Evolutionary conservation across 106 monocot species (phyloP), one percentile per base, ranked within the genome.

Genomic region (Platanthera zijinensis): DNA sequence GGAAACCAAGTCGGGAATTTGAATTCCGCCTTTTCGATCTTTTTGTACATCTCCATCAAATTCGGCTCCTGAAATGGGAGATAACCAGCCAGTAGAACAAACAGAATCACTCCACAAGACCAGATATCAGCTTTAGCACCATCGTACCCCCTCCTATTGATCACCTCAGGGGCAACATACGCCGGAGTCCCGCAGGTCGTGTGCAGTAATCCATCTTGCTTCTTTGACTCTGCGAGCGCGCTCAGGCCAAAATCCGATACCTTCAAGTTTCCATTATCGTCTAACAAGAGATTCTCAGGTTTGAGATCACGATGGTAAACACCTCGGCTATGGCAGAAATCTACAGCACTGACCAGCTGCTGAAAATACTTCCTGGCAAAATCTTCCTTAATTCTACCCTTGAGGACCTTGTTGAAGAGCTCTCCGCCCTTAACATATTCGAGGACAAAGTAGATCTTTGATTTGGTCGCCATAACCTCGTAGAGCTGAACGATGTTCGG

Each of bases 261-360:
- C 75, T 84, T 87, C 10, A 87, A 52, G 46, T 84, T 75, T 61
- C 84, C 84, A 77, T 79, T 76, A 17, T 84, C 84, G 67, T 87
- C 87, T 18, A 87, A 45, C 4, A 87, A 72, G 14, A 87, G 79
- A 32, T 87, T 87, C 70, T 84, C 87, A 1, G 78, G 87, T 76
- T 87, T 87, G 56, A 87, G 68, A 79, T 87, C 87, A 19, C 87
- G 87, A 62, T 87, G 87, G 25, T 78, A 87, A 62, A 87, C 84
- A 18, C 87, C 87, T 49, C 82, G 74, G n/a, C 81, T 79, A 47
- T 87, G 87, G 54, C 84, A 84, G 52, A 84, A 87, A 8, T 80
- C 84, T 4, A 87, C 79, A 0, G 87, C 84, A 13, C 78, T 76
- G 10, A 87, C 76, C 54, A 87, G 73, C 51, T 87, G 87, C 25